Base-by-base conservation (phyloP, 2,329 filamentous ascomycete genomes). In the Ophiostoma sp. region DNA sequence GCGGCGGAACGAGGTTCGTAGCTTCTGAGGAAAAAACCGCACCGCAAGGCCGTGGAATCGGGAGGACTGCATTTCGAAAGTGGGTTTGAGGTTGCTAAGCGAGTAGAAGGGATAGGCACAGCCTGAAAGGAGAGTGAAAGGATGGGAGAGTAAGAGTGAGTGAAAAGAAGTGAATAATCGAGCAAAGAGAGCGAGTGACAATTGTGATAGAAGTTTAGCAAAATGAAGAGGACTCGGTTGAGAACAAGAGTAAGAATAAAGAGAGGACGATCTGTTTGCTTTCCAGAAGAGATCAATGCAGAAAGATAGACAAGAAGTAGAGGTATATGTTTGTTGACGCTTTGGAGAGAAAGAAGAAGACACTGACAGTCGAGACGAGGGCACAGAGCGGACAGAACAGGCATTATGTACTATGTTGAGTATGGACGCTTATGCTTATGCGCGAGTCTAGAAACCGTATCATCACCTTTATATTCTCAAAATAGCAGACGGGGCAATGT, bases 1-100 rank as follows among this genome's bases (percentile, higher is more conserved):
- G 27, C 84, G 82, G 70, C 84, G 83, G 76, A 86, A 80, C 9
- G 83, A 84, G 64, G 80, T 81, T 70, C 83, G 82, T 64, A 87
- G 75, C 72, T 75, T 77, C 66, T 76, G 77, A n/a, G 80, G 77
- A 11, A 81, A 81, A 77, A 86, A 82, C 78, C 83, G 83, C 68
- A 79, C 76, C 68, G 81, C 77, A 75, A 85, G 79, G 70, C 78
- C 75, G 70, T 84, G 80, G 77, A 85, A 81, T 73, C 81, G 81
- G 8, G 81, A 78, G 63, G 78, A 74, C 72, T 82, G 79, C 82
- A 83, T 83, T 55, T 73, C 80, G 75, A 70, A 36, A 18, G 18
- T 9, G 3, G 42, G 11, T 40, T 9, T 38, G 12, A 16, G n/a
- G 16, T 11, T 14, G 27, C 27, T 27, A 41, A 41, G 38, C 6